Evolutionary conservation across 1,284 basidiomycete species (phyloP).

Genomic region (Malassezia sp.): DNA sequence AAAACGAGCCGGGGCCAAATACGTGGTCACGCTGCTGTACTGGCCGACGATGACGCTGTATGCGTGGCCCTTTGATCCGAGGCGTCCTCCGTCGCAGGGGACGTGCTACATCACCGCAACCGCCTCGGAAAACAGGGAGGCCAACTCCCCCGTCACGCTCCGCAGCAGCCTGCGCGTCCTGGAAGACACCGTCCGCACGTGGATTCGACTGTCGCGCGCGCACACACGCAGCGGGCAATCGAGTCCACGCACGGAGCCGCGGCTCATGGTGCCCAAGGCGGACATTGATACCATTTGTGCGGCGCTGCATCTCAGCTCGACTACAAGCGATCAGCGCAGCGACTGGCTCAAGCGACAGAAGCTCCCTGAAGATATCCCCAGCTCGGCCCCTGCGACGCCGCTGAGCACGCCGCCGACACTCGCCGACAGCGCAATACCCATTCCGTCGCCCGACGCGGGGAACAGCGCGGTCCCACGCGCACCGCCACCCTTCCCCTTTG

Average conservation of each 20-base stretch:
- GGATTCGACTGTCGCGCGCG: conserved; percentile 3
- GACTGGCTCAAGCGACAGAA: conserved; percentile 5
- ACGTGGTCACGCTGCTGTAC: conserved; percentile 6
- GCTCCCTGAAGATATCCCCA: conserved; percentile 5
- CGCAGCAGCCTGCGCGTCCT: conserved; percentile 5
- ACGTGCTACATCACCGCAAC: conserved; percentile 6
- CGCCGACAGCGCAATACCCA: not conserved
- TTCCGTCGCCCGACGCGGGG: too few species aligned
- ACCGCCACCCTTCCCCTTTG: too few species aligned
- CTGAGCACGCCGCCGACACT: not conserved
- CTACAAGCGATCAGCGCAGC: conserved; percentile 1
- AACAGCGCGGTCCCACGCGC: too few species aligned
- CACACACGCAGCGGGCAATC: not conserved
- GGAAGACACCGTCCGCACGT: conserved; percentile 7
- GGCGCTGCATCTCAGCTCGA: not conserved
- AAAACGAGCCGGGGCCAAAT: conserved; percentile 1
- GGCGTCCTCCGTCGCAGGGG: not conserved
- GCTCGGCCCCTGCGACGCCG: conserved; percentile 4
- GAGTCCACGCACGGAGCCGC: not conserved
- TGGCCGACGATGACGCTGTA: conserved; percentile 8
- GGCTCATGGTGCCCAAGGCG: not conserved
- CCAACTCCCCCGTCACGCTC: not conserved
- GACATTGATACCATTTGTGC: conserved; percentile 3
- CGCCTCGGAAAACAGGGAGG: not conserved
- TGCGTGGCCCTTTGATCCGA: conserved; percentile 14